These are phyloP conservation scores for Fistulinella cinereoalba DNA, from an alignment of 1,284 basidiomycete species.

Conservation along the genomic window DNA sequence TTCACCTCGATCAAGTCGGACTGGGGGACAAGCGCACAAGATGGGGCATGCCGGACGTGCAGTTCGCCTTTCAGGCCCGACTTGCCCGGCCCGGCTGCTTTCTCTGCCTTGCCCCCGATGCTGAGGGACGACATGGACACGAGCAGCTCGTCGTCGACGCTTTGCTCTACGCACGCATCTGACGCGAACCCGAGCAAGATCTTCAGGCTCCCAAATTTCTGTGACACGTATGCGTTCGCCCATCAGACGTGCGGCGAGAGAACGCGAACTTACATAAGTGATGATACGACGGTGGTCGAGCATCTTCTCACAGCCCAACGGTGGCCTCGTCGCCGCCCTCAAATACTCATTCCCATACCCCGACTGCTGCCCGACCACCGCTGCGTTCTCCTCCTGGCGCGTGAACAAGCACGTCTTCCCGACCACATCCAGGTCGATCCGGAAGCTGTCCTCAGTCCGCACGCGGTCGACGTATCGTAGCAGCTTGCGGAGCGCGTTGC, in stretches of 20 bases:
- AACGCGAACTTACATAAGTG: constrained; percentile 33
- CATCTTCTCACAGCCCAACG: constrained; percentile 32
- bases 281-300: constrained; percentile 38
- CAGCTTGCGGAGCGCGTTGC: constrained; percentile 38
- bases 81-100: constrained; percentile 1
- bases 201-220: constrained; percentile 35
- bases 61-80: constrained; percentile 6
- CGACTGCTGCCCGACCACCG: constrained; percentile 4
- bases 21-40: constrained; percentile 33
- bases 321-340: constrained; percentile 26
- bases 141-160: constrained; percentile 22
- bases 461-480: constrained; percentile 28
- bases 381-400: constrained; percentile 22
- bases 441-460: constrained; percentile 23
- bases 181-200: constrained; percentile 33
- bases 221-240: neutral
- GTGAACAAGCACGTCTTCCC: constrained; percentile 35
- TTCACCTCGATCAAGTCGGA: constrained; percentile 40
- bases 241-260: neutral
- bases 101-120: constrained; percentile 8
- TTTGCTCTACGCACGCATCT: constrained; percentile 29
- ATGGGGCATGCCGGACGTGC: constrained; percentile 11
- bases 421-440: constrained; percentile 36
- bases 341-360: constrained; percentile 38
- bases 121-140: constrained; percentile 29